A percentile compares a stretch with the other conserved stretches of the same genome.
These are phyloP conservation scores for Pecoramyces ruminantium DNA, from an alignment of 192 early-diverging fungal genomes.

Conservation along the genomic window DNA sequence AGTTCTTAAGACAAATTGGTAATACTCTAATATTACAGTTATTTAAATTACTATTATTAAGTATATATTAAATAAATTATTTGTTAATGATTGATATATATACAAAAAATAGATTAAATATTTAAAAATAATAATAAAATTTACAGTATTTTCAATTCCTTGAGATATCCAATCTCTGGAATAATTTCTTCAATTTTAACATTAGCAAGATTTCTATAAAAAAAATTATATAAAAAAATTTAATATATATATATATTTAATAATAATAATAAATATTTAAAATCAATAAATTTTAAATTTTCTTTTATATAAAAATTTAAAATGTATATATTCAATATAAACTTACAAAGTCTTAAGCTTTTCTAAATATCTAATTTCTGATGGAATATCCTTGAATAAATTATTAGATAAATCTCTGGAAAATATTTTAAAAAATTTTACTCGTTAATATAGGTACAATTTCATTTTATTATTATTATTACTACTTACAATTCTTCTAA, in stretches of 20 bases:
- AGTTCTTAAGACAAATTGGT: not conserved
- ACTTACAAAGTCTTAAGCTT: not conserved
- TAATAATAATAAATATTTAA: not conserved
- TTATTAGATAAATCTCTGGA: not conserved
- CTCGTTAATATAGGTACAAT: too few species aligned
- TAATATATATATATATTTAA: too few species aligned
- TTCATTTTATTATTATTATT: too few species aligned
- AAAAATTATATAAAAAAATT: not conserved
- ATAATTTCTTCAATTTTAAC: not conserved
- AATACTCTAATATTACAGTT: not conserved
- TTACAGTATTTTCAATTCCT: not conserved
- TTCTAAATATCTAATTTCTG: not conserved
- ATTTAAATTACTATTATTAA: not conserved
- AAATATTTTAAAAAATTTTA: too few species aligned
- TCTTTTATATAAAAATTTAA: too few species aligned
- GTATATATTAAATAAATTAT: too few species aligned
- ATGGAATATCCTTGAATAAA: not conserved
- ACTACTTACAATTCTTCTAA: not conserved
- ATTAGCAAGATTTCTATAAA: not conserved
- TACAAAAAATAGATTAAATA: too few species aligned
- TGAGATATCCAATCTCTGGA: not conserved
- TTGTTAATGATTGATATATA: too few species aligned
- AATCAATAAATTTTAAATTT: too few species aligned
- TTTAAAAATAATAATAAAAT: not conserved
- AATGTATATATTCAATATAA: too few species aligned